Evolutionary conservation across 2,329 filamentous ascomycete genomes (phyloP).

Genomic region (Pseudocercospora musae): DNA sequence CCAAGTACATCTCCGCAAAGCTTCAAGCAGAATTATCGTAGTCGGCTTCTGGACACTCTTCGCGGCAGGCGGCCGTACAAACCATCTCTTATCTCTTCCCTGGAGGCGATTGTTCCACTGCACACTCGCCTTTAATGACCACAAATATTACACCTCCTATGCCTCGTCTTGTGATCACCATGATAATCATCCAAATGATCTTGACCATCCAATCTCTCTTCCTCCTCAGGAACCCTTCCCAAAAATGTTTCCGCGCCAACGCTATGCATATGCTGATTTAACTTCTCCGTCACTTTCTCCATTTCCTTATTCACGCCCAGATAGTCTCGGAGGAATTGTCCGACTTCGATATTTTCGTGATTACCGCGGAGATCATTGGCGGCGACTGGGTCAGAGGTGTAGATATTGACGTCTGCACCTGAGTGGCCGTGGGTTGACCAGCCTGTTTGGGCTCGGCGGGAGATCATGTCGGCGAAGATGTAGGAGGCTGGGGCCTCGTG

Average conservation of each 20-base stretch:
- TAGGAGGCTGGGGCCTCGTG: slow-evolving; percentile 54
- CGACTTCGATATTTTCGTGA: slow-evolving; percentile 92
- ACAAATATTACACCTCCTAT: slow-evolving; percentile 20
- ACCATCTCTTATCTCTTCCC: too few species aligned
- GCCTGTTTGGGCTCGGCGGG: slow-evolving; percentile 79
- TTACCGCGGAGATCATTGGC: slow-evolving; percentile 71
- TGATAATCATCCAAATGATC: slow-evolving; percentile 41
- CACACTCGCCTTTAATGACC: slow-evolving; percentile 1
- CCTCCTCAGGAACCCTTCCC: slow-evolving; percentile 41
- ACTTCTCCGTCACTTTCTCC: slow-evolving; percentile 69
- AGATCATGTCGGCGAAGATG: slow-evolving; percentile 79
- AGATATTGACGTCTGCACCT: slow-evolving; percentile 95
- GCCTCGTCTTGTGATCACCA: slow-evolving; percentile 29
- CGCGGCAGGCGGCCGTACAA: too few species aligned
- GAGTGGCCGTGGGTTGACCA: slow-evolving; percentile 90
- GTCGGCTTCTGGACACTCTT: too few species aligned
- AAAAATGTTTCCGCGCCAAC: slow-evolving; percentile 42
- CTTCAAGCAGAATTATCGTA: too few species aligned
- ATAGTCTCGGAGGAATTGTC: slow-evolving; percentile 74
- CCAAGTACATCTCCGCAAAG: too few species aligned
- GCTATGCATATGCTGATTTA: slow-evolving; percentile 56
- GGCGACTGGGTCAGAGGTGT: slow-evolving; percentile 67
- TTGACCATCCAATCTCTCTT: slow-evolving; percentile 45
- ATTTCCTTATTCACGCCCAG: slow-evolving; percentile 80
- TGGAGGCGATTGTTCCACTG: too few species aligned